Conservation (phyloP, 192 early-diverging fungal species). For the Mortierella claussenii region DNA sequence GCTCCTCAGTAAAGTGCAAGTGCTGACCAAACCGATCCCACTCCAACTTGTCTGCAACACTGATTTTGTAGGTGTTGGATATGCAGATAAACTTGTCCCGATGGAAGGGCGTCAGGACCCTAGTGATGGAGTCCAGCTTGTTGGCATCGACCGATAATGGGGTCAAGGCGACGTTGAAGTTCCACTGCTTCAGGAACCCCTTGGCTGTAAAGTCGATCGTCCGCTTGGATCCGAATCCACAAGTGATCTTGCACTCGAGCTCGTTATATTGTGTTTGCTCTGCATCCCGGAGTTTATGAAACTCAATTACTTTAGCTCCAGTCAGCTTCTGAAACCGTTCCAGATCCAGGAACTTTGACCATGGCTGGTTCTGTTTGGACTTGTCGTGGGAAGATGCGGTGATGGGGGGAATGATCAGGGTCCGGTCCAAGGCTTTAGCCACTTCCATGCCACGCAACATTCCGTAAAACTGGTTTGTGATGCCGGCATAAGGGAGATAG, state of each 20-base stretch:
- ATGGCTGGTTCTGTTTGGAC: conserved; percentile 53
- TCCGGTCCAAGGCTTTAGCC: conserved; percentile 37
- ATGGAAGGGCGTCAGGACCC: conserved; percentile 15
- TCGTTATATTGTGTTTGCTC: conserved; percentile 28
- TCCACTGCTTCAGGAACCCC: conserved; percentile 52
- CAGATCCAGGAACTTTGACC: conserved; percentile 53
- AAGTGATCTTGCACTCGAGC: conserved; percentile 42
- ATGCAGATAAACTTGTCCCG: conserved; percentile 47
- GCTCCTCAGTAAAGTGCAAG: conserved; percentile 41
- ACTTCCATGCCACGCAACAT: conserved; percentile 52
- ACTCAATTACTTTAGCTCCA: conserved; percentile 49
- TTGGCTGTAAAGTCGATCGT: conserved; percentile 51
- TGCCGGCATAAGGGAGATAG: conserved; percentile 49
- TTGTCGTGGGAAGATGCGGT: conserved; percentile 51
- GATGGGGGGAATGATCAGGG: conserved; percentile 47
- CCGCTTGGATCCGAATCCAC: conserved; percentile 50
- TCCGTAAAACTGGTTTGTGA: conserved; percentile 53
- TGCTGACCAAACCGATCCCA: conserved; percentile 50
- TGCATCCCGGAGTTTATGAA: conserved; percentile 35
- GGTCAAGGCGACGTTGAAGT: conserved; percentile 29
- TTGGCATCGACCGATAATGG: conserved; percentile 23
- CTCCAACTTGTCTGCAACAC: conserved; percentile 36
- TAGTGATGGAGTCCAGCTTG: conserved; percentile 33
- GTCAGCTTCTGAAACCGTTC: conserved; percentile 41
- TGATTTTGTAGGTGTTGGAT: conserved; percentile 51